Evolutionary conservation across 345 rosid species (phyloP).

Genomic region (Camelina sativa): DNA sequence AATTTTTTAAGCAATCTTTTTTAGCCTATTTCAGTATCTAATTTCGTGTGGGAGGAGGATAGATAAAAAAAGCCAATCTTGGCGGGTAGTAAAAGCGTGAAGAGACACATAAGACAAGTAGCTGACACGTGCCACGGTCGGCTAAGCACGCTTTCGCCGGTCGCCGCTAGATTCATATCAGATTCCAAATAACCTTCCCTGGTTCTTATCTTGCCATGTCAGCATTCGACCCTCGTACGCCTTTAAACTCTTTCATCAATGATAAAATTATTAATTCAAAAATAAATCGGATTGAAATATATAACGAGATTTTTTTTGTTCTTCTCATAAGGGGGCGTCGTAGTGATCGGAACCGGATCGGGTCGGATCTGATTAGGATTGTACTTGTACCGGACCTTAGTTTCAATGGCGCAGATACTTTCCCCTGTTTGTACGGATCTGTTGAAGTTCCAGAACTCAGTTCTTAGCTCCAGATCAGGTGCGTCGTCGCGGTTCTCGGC

Average conservation of each 20-base stretch:
- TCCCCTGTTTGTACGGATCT: constrained; percentile 78
- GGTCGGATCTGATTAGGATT: neutral
- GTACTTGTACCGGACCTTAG: constrained; percentile 1
- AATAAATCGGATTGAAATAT: constrained; percentile 21
- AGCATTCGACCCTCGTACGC: constrained; percentile 52
- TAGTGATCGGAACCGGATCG: constrained; percentile 18
- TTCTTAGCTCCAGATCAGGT: constrained; percentile 41
- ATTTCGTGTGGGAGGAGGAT: constrained; percentile 1
- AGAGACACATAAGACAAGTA: constrained; percentile 38
- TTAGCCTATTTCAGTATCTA: neutral
- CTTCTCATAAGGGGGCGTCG: neutral
- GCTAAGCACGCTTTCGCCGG: constrained; percentile 36
- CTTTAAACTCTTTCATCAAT: constrained; percentile 56
- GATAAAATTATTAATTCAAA: constrained; percentile 38
- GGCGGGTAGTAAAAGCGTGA: constrained; percentile 44
- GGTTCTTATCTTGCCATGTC: constrained; percentile 70
- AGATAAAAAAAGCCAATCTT: no score
- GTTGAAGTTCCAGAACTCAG: constrained; percentile 61
- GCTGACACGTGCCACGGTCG: constrained; percentile 56
- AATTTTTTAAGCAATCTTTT: neutral
- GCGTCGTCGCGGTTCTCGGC: constrained; percentile 45
- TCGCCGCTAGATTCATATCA: constrained; percentile 39
- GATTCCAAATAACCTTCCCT: constrained; percentile 44
- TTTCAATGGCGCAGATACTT: constrained; percentile 75
- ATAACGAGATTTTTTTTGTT: constrained; percentile 7